phyloP scores from a whole-genome alignment of 306 rosid species.

The Gillenia trifoliata region DNA sequence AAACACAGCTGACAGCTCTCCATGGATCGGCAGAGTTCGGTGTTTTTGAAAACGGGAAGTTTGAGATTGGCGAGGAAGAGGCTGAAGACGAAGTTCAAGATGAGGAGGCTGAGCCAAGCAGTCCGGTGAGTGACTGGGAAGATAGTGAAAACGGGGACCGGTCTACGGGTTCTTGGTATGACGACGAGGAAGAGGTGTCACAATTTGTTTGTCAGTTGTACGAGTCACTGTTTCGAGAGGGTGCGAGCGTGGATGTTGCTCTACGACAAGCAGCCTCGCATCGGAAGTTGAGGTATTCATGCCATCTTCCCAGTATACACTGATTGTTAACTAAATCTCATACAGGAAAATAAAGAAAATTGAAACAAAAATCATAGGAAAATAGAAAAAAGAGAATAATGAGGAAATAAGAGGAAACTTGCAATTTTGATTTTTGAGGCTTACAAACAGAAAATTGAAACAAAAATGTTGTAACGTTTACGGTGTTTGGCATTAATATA shows the following conservation, averaged over 20 bases:
- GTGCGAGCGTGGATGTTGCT: conserved; percentile 60
- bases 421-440: conserved; percentile 82
- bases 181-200: conserved; percentile 77
- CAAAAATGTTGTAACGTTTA: conserved; percentile 3
- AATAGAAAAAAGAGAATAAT: conserved; percentile 5
- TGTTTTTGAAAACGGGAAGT: conserved; percentile 67
- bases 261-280: conserved; percentile 74
- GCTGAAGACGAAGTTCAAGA: conserved; percentile 59
- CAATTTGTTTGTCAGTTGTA: conserved; percentile 73
- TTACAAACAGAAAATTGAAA: conserved; percentile 7
- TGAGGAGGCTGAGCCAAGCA: conserved; percentile 37
- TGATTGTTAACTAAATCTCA: conserved; percentile 26
- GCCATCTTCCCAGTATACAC: conserved; percentile 68
- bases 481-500: not conserved
- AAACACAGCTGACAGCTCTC: conserved; percentile 40
- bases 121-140: conserved; percentile 97
- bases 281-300: conserved; percentile 73
- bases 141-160: conserved; percentile 59
- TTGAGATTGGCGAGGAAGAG: conserved; percentile 92
- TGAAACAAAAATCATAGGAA: not conserved
- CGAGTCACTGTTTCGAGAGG: conserved; percentile 77
- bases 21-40: conserved; percentile 53
- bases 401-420: conserved; percentile 26
- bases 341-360: not conserved
- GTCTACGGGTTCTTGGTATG: conserved; percentile 49